These are phyloP conservation scores for Nemania sp. DNA, from an alignment of 2,329 filamentous ascomycete species.

Conservation along the genomic window DNA sequence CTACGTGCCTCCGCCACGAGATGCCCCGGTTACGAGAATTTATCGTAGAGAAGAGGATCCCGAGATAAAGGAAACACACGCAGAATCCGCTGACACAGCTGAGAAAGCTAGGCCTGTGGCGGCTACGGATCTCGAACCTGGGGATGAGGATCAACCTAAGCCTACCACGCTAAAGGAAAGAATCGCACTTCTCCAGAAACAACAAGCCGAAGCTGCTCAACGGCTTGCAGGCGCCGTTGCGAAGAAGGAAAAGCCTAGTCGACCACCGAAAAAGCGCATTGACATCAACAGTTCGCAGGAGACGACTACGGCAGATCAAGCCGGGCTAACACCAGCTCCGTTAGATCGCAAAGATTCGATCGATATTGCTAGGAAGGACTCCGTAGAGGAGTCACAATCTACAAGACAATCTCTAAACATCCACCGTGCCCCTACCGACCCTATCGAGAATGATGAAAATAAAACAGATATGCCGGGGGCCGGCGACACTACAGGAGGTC, in stretches of 20 bases:
- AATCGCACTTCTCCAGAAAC: conserved; percentile 92
- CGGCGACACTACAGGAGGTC: conserved; percentile 72
- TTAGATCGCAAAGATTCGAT: conserved; percentile 62
- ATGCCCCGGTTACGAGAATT: conserved; percentile 77
- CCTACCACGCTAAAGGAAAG: conserved; percentile 94
- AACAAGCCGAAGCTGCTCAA: conserved; percentile 89
- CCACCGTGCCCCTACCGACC: conserved; percentile 66
- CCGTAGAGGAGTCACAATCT: conserved; percentile 62
- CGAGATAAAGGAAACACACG: conserved; percentile 73
- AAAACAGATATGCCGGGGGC: conserved; percentile 74
- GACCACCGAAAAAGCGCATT: conserved; percentile 73
- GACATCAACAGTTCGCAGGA: conserved; percentile 60
- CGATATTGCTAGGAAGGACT: conserved; percentile 62
- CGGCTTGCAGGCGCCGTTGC: conserved; percentile 81
- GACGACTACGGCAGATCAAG: conserved; percentile 51
- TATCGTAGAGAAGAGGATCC: conserved; percentile 92
- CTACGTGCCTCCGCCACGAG: conserved; percentile 82
- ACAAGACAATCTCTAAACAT: conserved; percentile 57
- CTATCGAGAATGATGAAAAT: conserved; percentile 67
- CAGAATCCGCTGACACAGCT: conserved; percentile 73
- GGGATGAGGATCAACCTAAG: conserved; percentile 84
- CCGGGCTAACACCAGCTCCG: conserved; percentile 51
- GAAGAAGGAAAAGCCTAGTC: conserved; percentile 91
- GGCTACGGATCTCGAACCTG: conserved; percentile 58
- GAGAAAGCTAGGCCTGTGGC: conserved; percentile 74